Evolutionary conservation across 306 rosid species (phyloP).

Genomic region (Prunus persica): DNA sequence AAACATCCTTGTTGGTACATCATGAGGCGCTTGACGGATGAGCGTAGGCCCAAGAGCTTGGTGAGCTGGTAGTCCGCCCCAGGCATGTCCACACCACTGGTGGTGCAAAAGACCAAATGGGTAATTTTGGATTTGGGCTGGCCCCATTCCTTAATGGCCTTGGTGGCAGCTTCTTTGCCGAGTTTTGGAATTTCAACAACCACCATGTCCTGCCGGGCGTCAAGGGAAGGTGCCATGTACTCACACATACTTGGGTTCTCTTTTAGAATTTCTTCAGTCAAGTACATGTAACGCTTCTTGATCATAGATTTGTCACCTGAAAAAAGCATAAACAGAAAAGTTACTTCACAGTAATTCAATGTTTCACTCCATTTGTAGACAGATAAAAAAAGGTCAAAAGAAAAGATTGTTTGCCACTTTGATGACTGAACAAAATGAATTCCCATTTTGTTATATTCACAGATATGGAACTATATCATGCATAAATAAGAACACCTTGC

Average conservation of each 20-base stretch:
- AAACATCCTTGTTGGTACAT: conserved; percentile 69
- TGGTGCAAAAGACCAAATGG: conserved; percentile 66
- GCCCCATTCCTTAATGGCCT: conserved; percentile 62
- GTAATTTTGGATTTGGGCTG: conserved; percentile 70
- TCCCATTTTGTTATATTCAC: not conserved
- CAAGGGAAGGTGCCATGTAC: conserved; percentile 66
- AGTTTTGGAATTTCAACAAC: conserved; percentile 64
- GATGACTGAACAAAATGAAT: too few relatives aligned
- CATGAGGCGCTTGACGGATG: conserved; percentile 66
- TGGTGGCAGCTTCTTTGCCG: conserved; percentile 69
- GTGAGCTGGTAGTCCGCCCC: conserved; percentile 71
- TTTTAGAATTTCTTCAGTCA: conserved; percentile 49
- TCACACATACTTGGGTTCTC: conserved; percentile 48
- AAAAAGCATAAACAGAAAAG: not conserved
- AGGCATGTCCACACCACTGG: conserved; percentile 80
- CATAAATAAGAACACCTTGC: not conserved
- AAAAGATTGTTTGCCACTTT: too few relatives aligned
- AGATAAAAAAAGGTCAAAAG: too few relatives aligned
- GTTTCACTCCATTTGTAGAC: too few relatives aligned
- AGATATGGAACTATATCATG: not conserved
- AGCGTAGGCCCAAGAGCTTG: conserved; percentile 64
- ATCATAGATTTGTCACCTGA: conserved; percentile 64
- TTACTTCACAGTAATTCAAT: too few relatives aligned
- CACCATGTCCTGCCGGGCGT: conserved; percentile 72
- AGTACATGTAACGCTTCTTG: conserved; percentile 49